phyloP scores from a whole-genome alignment of 2,329 filamentous ascomycete genomes.

The Cryphonectria japonica region DNA sequence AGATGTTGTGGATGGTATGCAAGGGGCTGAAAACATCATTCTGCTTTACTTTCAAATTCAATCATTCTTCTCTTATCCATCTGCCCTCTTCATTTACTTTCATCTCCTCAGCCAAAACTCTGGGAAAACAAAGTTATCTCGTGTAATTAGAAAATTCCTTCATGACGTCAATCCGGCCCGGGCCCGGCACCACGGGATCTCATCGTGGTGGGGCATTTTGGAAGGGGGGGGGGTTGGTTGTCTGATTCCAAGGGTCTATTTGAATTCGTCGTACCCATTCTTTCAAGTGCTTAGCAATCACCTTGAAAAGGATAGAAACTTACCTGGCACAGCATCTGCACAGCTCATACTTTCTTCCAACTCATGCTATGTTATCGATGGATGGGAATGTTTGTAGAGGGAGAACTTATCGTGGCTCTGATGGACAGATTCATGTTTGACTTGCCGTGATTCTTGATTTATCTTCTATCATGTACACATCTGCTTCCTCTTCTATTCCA shows the following conservation, averaged over 20 bases:
- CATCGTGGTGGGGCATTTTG: background rate
- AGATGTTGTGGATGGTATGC: background rate
- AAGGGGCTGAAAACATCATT: background rate
- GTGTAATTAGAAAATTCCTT: background rate
- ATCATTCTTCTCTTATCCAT: background rate
- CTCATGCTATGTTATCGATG: too few relatives aligned
- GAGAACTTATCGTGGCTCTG: too few relatives aligned
- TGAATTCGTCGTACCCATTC: background rate
- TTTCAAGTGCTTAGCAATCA: too few relatives aligned
- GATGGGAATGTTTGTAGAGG: too few relatives aligned
- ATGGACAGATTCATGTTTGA: too few relatives aligned
- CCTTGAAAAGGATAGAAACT: too few relatives aligned
- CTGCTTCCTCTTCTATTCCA: background rate
- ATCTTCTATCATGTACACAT: background rate
- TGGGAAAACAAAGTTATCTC: background rate
- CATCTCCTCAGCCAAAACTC: background rate
- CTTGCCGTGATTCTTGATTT: background rate
- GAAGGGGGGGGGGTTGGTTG: too few relatives aligned
- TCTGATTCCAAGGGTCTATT: background rate
- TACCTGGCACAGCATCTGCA: too few relatives aligned
- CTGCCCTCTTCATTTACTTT: background rate
- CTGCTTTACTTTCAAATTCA: background rate
- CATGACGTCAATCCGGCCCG: conserved; percentile 9
- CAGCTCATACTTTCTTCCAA: too few relatives aligned
- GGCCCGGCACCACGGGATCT: background rate